Conservation (phyloP, 2,329 filamentous ascomycete genomes). For the Penicillium sumatraense region DNA sequence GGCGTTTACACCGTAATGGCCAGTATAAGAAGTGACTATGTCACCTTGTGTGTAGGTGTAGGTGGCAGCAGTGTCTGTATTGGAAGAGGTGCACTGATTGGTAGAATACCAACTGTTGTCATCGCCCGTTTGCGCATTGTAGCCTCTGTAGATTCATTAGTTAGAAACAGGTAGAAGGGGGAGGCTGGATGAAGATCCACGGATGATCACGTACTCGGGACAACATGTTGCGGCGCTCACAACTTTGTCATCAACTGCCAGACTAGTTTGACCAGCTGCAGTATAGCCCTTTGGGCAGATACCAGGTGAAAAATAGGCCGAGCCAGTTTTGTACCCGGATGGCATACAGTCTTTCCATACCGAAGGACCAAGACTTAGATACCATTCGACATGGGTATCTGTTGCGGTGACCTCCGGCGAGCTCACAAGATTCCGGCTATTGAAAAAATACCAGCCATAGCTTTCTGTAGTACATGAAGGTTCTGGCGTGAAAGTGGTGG, state of each 20-base stretch:
- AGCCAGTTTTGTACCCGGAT: neutral
- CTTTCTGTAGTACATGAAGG: constrained; percentile 1
- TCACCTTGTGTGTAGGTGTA: constrained; percentile 4
- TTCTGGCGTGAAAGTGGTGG: constrained; percentile 2
- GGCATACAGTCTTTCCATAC: constrained; percentile 4
- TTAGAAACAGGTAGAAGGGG: neutral
- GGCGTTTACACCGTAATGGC: constrained; percentile 3
- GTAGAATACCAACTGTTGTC: constrained; percentile 1
- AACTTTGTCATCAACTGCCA: neutral
- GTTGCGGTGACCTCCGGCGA: neutral
- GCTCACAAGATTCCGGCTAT: constrained; percentile 1
- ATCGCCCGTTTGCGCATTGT: constrained; percentile 1
- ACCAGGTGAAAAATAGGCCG: constrained; percentile 7
- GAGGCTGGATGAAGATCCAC: neutral
- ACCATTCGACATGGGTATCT: constrained; percentile 2
- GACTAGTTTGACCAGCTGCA: neutral
- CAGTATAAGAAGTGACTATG: neutral
- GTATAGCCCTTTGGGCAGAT: constrained; percentile 7
- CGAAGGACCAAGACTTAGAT: constrained; percentile 3
- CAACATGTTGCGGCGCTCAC: constrained; percentile 7
- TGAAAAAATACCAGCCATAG: neutral
- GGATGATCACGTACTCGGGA: neutral
- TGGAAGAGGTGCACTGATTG: neutral
- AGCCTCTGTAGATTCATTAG: neutral
- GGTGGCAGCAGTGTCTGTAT: neutral